phyloP scores from a whole-genome alignment of 75 land plant species.

The Cryptomeria japonica region DNA sequence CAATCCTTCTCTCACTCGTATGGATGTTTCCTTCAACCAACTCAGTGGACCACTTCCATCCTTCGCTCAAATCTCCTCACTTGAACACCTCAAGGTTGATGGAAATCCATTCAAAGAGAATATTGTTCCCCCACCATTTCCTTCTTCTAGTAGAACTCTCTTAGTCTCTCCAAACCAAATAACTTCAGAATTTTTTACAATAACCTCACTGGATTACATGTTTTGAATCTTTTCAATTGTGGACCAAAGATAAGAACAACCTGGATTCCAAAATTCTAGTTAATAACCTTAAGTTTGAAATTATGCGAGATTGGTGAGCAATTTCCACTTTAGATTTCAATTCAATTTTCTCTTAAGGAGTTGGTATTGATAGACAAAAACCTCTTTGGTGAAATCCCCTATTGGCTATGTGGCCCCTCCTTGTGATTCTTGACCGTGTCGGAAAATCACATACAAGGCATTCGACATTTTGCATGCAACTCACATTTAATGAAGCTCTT shows the following conservation, averaged over 20 bases:
- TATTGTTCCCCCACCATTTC: too few relatives aligned
- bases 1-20: too few relatives aligned
- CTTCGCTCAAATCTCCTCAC: neutral
- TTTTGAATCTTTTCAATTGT: neutral
- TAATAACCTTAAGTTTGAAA: neutral
- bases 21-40: neutral
- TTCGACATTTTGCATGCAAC: neutral
- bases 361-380: conserved; percentile 15
- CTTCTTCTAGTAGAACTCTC: neutral
- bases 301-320: neutral
- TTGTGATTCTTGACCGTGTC: neutral
- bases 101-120: too few relatives aligned
- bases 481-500: neutral
- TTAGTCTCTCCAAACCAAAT: neutral
- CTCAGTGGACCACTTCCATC: neutral
- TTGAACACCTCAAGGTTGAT: too few relatives aligned
- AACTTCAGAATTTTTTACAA: neutral
- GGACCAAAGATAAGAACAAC: neutral
- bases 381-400: conserved; percentile 22
- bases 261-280: neutral
- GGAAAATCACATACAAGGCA: neutral
- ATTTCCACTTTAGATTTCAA: neutral
- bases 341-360: neutral
- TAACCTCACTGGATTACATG: neutral
- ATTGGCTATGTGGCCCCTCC: neutral